Base-by-base conservation (phyloP, 352 stramenopile species). In the Salisapilia sapeloensis region DNA sequence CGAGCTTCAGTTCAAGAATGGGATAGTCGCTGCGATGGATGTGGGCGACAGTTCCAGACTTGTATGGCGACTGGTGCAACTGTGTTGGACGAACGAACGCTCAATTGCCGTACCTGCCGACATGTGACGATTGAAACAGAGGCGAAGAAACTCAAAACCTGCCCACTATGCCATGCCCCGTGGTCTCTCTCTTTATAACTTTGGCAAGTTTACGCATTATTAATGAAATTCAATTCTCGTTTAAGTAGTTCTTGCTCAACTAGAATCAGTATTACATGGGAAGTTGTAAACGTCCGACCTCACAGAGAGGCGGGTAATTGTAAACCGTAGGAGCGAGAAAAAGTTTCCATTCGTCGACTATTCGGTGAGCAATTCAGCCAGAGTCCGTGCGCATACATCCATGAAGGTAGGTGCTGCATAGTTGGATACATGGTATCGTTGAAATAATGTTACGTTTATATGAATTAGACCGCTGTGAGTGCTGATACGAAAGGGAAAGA, bases 111-210 rank as follows among this genome's bases (percentile, higher is more conserved):
- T 33, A 78, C 58, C 1, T 96, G 84, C 41, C 70, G 82, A 29
- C 83, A 96, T 44, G 55, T 74, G 33, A 70, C 60, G 49, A 76
- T 95, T 16, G 79, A 95, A 43, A 35, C 55, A 10, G 85, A 95
- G 46, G 53, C 94, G 24, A 61, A 60, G 13, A 67, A 70, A 20
- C 53, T 72, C 27, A 74, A 69, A 46, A 69, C 85, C 41, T 96
- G 85, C 50, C 79, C 82, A 5, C 53, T 96, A 14, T 96, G 85
- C 55, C 85, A 96, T 47, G 53, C 62, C 1, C 41, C 51, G 7
- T 63, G 77, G 31, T 43, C 38, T 8, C 13, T 30, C 20, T n/a
- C 14, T 23, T 40, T 5, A 14, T 26, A 13, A 12, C 15, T 11
- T 24, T 18, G 16, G 11, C 2, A 20, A 8, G 24, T 9, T 27